phyloP scores from a whole-genome alignment of 306 rosid species.

The Quillaja saponaria region DNA sequence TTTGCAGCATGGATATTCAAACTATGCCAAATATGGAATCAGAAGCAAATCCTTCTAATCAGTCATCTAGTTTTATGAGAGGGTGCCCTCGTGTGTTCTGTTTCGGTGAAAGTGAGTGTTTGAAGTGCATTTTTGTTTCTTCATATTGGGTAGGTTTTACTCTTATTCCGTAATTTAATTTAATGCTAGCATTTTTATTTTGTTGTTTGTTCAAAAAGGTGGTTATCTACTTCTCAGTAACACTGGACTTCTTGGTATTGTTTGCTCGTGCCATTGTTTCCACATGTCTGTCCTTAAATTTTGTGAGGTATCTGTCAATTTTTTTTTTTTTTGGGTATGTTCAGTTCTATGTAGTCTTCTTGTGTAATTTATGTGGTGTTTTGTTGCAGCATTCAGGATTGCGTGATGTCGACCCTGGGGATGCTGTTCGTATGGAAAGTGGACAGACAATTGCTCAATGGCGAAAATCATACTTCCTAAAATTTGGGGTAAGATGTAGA shows the following conservation, averaged over 20 bases:
- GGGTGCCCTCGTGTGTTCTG: conserved; percentile 48
- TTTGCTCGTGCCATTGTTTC: conserved; percentile 62
- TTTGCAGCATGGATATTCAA: conserved; percentile 22
- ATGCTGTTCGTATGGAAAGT: conserved; percentile 54
- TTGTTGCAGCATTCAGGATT: conserved; percentile 64
- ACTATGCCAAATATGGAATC: conserved; percentile 16
- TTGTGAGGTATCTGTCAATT: conserved; percentile 56
- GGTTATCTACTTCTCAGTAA: conserved; percentile 46
- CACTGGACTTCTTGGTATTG: conserved; percentile 55
- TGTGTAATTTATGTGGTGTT: conserved; percentile 23
- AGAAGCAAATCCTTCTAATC: conserved; percentile 21
- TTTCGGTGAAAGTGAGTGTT: conserved; percentile 41
- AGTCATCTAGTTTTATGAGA: conserved; percentile 20
- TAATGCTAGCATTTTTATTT: conserved; percentile 29
- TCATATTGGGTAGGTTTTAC: conserved; percentile 13
- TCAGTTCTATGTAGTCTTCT: conserved; percentile 1
- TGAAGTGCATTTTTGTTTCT: conserved; percentile 9
- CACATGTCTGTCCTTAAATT: conserved; percentile 72
- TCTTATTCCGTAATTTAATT: conserved; percentile 1
- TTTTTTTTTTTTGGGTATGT: conserved; percentile 2
- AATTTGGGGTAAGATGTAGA: conserved; percentile 53
- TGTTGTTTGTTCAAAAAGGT: conserved; percentile 35
- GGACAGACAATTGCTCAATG: conserved; percentile 65
- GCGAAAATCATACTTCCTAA: conserved; percentile 53
- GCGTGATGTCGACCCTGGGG: conserved; percentile 54